Base-by-base conservation (phyloP, 352 stramenopile species). In the Pythium coloratum region DNA sequence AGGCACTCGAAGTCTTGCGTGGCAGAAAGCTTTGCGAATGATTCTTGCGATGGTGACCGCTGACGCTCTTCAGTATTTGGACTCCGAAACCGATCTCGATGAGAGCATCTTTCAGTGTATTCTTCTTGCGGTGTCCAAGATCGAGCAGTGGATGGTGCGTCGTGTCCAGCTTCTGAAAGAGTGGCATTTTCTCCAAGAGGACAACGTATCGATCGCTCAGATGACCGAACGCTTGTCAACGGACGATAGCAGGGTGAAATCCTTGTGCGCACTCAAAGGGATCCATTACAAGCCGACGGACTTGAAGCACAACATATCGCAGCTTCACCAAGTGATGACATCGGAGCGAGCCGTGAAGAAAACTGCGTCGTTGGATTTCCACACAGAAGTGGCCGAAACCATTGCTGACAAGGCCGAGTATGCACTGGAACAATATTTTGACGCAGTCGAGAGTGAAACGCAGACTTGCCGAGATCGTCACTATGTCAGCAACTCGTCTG, bases 131-230 rank as follows among this genome's bases (percentile, higher is more conserved):
- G 60, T 90, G 1, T 55, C 67, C 49, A 77, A 74, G 28, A 53
- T 91, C 30, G 82, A 91, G 62, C 77, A 81, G 34, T 88, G 72
- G 76, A 89, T 91, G 82, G 58, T 90, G 14, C 76, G 78, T 3
- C 74, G 86, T 54, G 77, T 88, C 12, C 84, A 91, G 57, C 62
- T 91, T 26, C 59, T 83, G 44, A 92, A 80, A 34, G 84, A 92
- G 64, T 91, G 82, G 77, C 46, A 75, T 8, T 86, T 80, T 38
- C 61, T 90, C 6, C 59, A 71, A 30, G 71, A 76, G 14, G 82
- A 91, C 30, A 54, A 66, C 9, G 64, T 83, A 6, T 69, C 64
- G 24, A 24, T 82, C 7, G 72, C 80, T 36, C 75, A 87, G 53
- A 63, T 92, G 55, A 75, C 76, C 32, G 84, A 92, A 33, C 74